Conservation (phyloP, 2,329 filamentous ascomycete species). For the Fonsecaea erecta region DNA sequence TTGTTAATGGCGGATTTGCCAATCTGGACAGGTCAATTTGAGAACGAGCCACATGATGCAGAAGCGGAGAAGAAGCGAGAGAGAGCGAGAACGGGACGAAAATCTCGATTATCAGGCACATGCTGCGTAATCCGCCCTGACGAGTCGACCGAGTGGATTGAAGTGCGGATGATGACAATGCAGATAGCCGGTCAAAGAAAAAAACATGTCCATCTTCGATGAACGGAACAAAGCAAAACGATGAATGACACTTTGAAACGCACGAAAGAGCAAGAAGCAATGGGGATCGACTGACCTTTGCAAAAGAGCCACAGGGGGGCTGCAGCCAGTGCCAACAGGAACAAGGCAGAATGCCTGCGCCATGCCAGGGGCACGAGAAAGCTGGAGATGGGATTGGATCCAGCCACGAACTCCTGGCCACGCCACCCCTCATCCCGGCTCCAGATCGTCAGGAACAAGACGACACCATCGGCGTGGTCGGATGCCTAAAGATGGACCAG, state of each 20-base stretch:
- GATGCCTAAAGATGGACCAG: conserved; percentile 7
- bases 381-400: conserved; percentile 8
- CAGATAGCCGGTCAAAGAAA: conserved; percentile 5
- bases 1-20: conserved; percentile 19
- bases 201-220: background rate
- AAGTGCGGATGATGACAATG: conserved; percentile 1
- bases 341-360: conserved; percentile 14
- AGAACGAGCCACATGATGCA: conserved; percentile 13
- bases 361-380: conserved; percentile 18
- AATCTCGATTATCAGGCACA: conserved; percentile 20
- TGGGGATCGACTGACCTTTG: conserved; percentile 9
- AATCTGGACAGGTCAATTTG: conserved; percentile 11
- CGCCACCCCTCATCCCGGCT: conserved; percentile 4
- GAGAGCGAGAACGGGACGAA: conserved; percentile 6
- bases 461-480: conserved; percentile 5
- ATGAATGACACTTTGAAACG: conserved; percentile 16
- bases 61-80: conserved; percentile 6
- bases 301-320: conserved; percentile 1
- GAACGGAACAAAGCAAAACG: conserved; percentile 1
- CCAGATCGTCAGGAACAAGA: conserved; percentile 28
- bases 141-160: conserved; percentile 14
- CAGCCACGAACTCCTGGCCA: conserved; percentile 15
- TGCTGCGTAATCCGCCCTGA: conserved; percentile 14
- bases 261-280: conserved; percentile 1
- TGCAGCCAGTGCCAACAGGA: conserved; percentile 3